Conservation (phyloP, 1,139 yeast species). For the Zygotorulaspora mrakii region DNA sequence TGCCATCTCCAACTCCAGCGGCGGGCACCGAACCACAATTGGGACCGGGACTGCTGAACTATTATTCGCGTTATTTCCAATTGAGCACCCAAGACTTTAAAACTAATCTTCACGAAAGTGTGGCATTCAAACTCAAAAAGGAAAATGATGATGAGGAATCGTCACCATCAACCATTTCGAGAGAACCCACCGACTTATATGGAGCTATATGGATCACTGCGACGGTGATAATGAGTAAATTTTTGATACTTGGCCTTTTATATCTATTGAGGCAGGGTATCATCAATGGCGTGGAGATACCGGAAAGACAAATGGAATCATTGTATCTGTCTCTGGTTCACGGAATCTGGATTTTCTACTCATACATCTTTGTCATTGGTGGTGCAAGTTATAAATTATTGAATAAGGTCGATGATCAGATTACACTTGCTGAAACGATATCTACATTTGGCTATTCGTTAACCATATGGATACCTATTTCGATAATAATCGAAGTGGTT, state of each 20-base stretch:
- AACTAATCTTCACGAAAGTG: conserved; percentile 15
- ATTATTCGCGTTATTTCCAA: conserved; percentile 31
- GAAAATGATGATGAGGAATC: conserved; percentile 10
- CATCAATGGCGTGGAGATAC: conserved; percentile 17
- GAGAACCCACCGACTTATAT: conserved; percentile 24
- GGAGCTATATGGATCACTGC: conserved; percentile 35
- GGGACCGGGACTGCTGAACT: conserved; percentile 28
- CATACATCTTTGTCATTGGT: conserved; percentile 28
- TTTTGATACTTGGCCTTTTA: conserved; percentile 24
- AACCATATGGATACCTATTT: conserved; percentile 30
- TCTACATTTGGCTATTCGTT: conserved; percentile 32
- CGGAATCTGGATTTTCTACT: conserved; percentile 28
- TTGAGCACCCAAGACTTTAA: conserved; percentile 21
- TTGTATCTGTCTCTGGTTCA: conserved; percentile 16
- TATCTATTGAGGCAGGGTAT: conserved; percentile 20
- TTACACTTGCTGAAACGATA: conserved; percentile 20
- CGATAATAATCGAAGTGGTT: conserved; percentile 20
- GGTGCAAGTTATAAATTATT: conserved; percentile 21
- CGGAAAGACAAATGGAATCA: neutral
- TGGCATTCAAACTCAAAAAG: conserved; percentile 16
- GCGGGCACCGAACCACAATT: no score
- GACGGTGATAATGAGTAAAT: conserved; percentile 25
- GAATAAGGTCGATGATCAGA: conserved; percentile 16
- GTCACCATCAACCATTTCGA: neutral
- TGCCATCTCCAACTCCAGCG: no score